Base-by-base conservation (phyloP, 2,329 filamentous ascomycete species). In the Alternaria solani region DNA sequence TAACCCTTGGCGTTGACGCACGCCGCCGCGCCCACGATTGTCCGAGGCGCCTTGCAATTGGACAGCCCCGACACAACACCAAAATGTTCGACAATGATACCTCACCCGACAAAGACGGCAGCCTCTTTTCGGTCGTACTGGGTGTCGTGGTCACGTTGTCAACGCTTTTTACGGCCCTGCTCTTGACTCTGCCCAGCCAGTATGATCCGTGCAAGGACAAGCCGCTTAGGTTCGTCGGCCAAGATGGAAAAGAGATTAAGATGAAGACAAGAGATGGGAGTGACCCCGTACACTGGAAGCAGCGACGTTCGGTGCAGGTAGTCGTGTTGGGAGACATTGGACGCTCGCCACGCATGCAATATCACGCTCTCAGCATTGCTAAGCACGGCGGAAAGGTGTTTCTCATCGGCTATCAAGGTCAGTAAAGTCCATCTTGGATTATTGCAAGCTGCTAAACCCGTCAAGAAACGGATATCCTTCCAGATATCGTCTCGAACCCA, bases 271-370 rank as follows among this genome's bases (percentile, higher is more conserved):
- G 47, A 51, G 66, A 74, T 56, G 70, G 66, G 14, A 71, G 67
- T 43, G 61, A 69, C 14, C 62, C 65, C 3, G n/a, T 59, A 20
- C 44, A 55, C 28, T 72, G 63, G 53, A 77, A 75, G 51, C 67
- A 71, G 38, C 80, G 84, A 59, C 79, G 82, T 36, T 85, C 84
- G 0, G 86, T 94, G 43, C 93, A 97, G 78, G 88, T 99, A 53
- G 85, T 99, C 16, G 95, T 99, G 18, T 86, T 99, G 28, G 95
- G 95, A 44, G 95, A 99, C 75, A 94, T 99, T 76, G 95, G 95
- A 39, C 88, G 94, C 46, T 98, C 94, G 76, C 95, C 95, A 51
- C 92, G 95, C 57, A 99, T 99, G 94, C 94, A 98, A 75, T 98
- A 99, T 72, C 95, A 99, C 85, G 94, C 94, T 20, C 83, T 97